phyloP scores from a whole-genome alignment of 2,329 filamentous ascomycete species.

The Didymella glomerata region DNA sequence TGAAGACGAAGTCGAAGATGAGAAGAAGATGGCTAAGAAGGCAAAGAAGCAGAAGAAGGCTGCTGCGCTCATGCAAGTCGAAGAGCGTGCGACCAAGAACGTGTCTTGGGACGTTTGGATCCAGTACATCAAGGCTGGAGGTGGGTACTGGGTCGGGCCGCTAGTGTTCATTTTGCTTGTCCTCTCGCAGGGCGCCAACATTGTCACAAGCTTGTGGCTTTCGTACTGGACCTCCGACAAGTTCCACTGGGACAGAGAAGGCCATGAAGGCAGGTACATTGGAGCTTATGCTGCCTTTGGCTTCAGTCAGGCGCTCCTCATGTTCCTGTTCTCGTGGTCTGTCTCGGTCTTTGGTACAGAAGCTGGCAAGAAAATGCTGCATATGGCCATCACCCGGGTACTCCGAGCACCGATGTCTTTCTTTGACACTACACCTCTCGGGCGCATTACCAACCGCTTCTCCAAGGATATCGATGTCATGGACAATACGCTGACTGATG shows the following conservation, averaged over 20 bases:
- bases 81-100: constrained; percentile 75
- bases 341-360: constrained; percentile 82
- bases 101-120: constrained; percentile 83
- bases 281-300: constrained; percentile 54
- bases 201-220: constrained; percentile 88
- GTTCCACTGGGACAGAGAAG: constrained; percentile 55
- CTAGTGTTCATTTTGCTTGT: constrained; percentile 70
- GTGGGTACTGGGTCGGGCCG: constrained; percentile 73
- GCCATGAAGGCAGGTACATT: constrained; percentile 71
- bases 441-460: constrained; percentile 95
- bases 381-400: constrained; percentile 79
- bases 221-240: constrained; percentile 90
- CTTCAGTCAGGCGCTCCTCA: constrained; percentile 48
- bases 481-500: constrained; percentile 90
- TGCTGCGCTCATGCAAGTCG: constrained; percentile 73
- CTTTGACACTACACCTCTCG: constrained; percentile 95
- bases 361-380: constrained; percentile 82
- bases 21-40: constrained; percentile 63
- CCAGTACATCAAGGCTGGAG: constrained; percentile 79
- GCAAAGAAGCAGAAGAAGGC: constrained; percentile 58
- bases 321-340: constrained; percentile 80
- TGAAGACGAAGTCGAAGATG: constrained; percentile 65
- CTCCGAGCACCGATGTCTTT: constrained; percentile 80
- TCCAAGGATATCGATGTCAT: constrained; percentile 95
- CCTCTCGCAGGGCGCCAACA: constrained; percentile 82